A percentile compares a stretch with the other conserved stretches of the same genome.
phyloP scores from a whole-genome alignment of 2,329 filamentous ascomycete species.

The Epichloe elymi region DNA sequence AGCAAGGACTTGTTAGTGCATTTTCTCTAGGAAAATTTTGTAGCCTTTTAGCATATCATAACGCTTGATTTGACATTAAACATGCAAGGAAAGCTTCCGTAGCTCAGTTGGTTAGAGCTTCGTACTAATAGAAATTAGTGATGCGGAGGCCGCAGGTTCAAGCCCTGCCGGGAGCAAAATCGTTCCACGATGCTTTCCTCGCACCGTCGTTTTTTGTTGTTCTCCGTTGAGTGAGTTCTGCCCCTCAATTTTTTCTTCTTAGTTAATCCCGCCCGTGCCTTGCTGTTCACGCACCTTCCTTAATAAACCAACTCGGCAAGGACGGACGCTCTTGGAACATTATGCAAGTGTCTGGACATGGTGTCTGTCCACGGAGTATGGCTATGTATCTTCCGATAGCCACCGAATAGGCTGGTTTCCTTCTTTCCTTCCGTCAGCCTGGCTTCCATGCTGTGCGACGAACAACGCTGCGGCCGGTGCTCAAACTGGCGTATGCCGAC shows the following conservation, averaged over 20 bases:
- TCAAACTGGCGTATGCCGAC: background rate
- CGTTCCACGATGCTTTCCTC: constrained; percentile 6
- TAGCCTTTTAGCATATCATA: background rate
- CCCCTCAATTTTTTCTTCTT: background rate
- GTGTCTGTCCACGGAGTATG: too few relatives aligned
- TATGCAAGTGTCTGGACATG: too few relatives aligned
- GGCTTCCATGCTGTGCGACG: too few relatives aligned
- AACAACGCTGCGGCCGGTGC: background rate
- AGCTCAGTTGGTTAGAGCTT: too few relatives aligned
- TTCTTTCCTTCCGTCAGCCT: too few relatives aligned
- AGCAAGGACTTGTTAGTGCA: too few relatives aligned
- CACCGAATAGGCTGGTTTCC: too few relatives aligned
- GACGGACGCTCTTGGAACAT: too few relatives aligned
- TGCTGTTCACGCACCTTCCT: too few relatives aligned
- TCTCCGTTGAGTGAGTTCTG: background rate
- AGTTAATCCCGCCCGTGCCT: too few relatives aligned
- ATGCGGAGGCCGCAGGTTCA: constrained; percentile 8
- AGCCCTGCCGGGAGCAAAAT: constrained; percentile 8
- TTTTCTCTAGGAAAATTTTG: fast-evolving
- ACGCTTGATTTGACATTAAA: fast-evolving
- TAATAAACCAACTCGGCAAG: too few relatives aligned
- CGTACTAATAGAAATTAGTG: too few relatives aligned
- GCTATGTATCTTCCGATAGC: background rate
- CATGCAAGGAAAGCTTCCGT: constrained; percentile 1
- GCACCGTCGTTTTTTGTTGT: background rate